phyloP scores from a whole-genome alignment of 163 green algal species.

The Chlorella variabilis region DNA sequence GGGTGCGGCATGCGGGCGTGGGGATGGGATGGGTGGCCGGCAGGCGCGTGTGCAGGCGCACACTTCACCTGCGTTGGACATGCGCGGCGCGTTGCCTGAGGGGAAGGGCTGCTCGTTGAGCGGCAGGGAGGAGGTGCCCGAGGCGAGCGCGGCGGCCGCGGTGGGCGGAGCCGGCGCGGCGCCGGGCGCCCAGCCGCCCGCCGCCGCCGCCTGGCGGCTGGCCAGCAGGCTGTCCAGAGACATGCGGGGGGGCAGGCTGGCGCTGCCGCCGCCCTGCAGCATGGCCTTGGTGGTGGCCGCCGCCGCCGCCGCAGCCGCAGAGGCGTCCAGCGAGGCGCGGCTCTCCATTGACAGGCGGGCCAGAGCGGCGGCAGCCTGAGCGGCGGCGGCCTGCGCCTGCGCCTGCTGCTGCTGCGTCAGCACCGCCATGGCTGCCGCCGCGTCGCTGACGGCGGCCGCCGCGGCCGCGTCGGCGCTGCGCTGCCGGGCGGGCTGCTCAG shows the following conservation, averaged over 20 bases:
- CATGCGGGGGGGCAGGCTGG: slow-evolving; percentile 8
- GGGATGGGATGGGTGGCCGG: background rate
- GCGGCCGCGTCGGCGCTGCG: background rate
- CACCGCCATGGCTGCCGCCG: slow-evolving; percentile 28
- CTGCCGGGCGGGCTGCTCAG: background rate
- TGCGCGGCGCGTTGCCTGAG: slow-evolving; percentile 37
- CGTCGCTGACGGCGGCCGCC: background rate
- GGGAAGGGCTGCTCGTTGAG: slow-evolving; percentile 51
- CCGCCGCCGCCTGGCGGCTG: background rate
- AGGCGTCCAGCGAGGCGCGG: slow-evolving; percentile 5
- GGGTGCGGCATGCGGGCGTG: too few species aligned
- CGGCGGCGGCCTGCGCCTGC: background rate
- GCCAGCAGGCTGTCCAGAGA: slow-evolving; percentile 29
- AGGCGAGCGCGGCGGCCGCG: slow-evolving; percentile 7
- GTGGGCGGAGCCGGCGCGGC: background rate
- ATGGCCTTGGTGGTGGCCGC: slow-evolving; percentile 16
- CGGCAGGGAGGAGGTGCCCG: slow-evolving; percentile 6
- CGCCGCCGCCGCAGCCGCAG: slow-evolving; percentile 3
- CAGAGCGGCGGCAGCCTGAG: slow-evolving; percentile 17
- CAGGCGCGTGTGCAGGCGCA: background rate
- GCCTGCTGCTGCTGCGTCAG: slow-evolving; percentile 34
- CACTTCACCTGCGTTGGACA: slow-evolving; percentile 52
- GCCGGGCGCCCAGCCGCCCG: background rate
- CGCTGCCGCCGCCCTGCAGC: background rate
- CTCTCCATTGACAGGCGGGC: slow-evolving; percentile 25